A percentile compares a stretch with the other conserved stretches of the same genome.
These are phyloP conservation scores for Pythium apleroticum DNA, from an alignment of 352 stramenopile genomes.

Conservation along the genomic window DNA sequence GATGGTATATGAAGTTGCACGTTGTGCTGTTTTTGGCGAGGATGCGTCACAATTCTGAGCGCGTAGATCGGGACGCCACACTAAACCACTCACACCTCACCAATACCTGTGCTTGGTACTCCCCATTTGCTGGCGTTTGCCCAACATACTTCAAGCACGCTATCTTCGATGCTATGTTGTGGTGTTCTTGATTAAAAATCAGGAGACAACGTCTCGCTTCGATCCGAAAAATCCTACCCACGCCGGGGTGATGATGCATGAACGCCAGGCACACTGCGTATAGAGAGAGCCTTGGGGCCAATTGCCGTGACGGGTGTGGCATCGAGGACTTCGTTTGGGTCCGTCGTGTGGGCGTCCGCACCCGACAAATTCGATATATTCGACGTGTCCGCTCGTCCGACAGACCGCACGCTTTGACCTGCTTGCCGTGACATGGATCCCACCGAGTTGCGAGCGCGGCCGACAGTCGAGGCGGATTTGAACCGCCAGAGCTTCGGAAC, in stretches of 20 bases:
- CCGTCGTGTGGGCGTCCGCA: neutral
- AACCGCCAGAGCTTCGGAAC: constrained; percentile 30
- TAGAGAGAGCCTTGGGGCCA: neutral
- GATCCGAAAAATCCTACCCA: neutral
- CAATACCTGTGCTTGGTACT: no score
- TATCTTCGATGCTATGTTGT: no score
- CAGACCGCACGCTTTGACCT: neutral
- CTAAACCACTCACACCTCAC: no score
- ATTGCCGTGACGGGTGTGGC: neutral
- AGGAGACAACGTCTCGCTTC: no score
- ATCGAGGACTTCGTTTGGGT: neutral
- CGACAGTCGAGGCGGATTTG: neutral
- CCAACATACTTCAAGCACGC: no score
- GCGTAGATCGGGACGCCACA: no score
- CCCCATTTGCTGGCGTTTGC: no score
- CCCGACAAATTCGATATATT: neutral
- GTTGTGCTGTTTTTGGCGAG: no score
- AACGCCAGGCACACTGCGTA: neutral
- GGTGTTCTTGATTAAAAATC: no score
- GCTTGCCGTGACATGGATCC: neutral
- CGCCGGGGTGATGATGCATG: neutral
- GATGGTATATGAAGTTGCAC: no score
- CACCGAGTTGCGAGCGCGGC: neutral
- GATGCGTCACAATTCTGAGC: no score
- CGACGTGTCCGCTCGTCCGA: neutral